phyloP scores from a whole-genome alignment of 108 stramenopile species.

The Cyclotella sp. region DNA sequence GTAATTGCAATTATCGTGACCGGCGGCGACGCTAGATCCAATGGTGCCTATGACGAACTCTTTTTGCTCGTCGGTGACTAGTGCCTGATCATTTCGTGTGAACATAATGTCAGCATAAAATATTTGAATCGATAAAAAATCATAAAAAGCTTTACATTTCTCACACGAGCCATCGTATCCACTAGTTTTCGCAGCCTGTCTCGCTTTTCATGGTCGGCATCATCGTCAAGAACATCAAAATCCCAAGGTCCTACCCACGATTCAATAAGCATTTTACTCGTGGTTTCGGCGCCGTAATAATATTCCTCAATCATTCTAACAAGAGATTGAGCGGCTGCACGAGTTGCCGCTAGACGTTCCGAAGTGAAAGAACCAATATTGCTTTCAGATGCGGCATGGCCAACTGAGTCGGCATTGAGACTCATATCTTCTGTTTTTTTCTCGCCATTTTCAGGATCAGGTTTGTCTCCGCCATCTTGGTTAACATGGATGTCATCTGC shows the following conservation, averaged over 20 bases:
- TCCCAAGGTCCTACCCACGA: conserved; percentile 44
- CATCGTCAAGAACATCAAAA: conserved; percentile 21
- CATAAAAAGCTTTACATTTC: too few species aligned
- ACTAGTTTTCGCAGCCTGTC: conserved; percentile 16
- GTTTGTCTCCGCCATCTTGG: not conserved
- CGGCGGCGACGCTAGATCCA: conserved; percentile 51
- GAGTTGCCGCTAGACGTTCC: conserved; percentile 30
- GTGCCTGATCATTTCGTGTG: conserved; percentile 9
- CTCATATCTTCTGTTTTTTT: not conserved
- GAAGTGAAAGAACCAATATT: conserved; percentile 30
- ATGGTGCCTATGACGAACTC: conserved; percentile 56
- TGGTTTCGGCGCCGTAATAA: conserved; percentile 33
- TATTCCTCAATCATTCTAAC: conserved; percentile 37
- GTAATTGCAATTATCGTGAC: conserved; percentile 58
- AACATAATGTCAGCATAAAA: too few species aligned
- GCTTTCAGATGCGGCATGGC: not conserved
- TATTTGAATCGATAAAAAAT: too few species aligned
- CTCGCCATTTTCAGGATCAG: not conserved
- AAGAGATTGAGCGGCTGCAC: conserved; percentile 24
- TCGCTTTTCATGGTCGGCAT: not conserved
- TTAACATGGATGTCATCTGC: too few species aligned
- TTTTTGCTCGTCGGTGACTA: conserved; percentile 49
- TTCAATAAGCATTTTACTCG: conserved; percentile 29
- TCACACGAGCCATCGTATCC: conserved; percentile 38
- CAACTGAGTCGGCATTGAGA: not conserved